Evolutionary conservation across 495 filamentous ascomycete genomes (phyloP), one percentile per base, ranked within the genome.

Genomic region (Rusavskia elegans): DNA sequence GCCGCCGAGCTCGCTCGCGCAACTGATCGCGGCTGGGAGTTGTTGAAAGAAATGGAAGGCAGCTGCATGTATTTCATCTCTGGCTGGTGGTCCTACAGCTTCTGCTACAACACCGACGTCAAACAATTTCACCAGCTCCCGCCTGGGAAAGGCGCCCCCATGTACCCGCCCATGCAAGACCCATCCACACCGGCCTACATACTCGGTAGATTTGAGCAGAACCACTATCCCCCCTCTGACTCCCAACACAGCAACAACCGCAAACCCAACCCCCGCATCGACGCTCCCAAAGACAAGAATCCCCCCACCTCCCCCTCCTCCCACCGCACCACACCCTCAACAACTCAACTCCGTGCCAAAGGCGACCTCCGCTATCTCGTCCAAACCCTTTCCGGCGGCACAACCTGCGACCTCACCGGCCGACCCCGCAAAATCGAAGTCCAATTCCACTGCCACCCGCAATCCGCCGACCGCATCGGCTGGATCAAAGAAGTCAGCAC

Each of bases 21-120:
- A 5, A 85, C 84, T 1, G 79, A 86, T 29, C 78, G 85, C 21
- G 92, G 92, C 5, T 85, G 88, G 76, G 87, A 96, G 62, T 74
- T 97, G n/a, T 76, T 98, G 37, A 74, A 80, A 59, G 88, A 83
- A 30, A 83, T 98, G 64, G 79, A 96, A 37, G 88, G 84, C 9
- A 73, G 78, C 39, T 98, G 92, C 69, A 76, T 98, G 56, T 95
- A 94, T 68, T 95, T 84, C 65, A 74, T 87, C 44, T 83, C 78
- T 1, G 92, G 90, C 3, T 98, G 92, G 92, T 98, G 92, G 92
- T 88, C 83, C 51, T 98, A 98, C 64, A 82, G 79, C 32, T 97
- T 95, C 68, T 98, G 92, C 70, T 95, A 96, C 69, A 84, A 85
- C 60, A 73, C 78, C 41, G 79, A 85, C 51, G 81, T 98, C 32